Evolutionary conservation across 176 grass and related monocot genomes (phyloP), one percentile per base, ranked within the genome.

Genomic region (Dactylis glomerata): DNA sequence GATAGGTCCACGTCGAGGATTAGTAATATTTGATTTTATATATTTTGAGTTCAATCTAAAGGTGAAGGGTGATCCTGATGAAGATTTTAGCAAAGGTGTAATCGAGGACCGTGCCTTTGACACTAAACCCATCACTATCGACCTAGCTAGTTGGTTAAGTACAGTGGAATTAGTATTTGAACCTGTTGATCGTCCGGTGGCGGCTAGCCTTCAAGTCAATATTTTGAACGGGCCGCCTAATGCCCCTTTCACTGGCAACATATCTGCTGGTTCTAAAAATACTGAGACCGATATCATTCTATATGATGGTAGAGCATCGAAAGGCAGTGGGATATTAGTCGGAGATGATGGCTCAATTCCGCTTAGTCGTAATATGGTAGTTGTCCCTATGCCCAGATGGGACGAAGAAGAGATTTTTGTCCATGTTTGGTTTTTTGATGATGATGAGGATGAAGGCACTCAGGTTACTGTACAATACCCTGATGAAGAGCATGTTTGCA

Each of bases 41-140:
- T 38, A 40, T 68, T 68, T 68, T 68, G 66, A 68, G 66, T 68
- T 68, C 66, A 40, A 68, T 12, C 33, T 68, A n/a, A 68, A 68
- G 20, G 34, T 68, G 4, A 68, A 68, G 20, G 66, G 66, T 68
- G 66, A 68, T n/a, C 66, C 34, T 13, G 66, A 68, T 1, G 66
- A 68, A 40, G 66, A 68, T 38, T 68, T 68, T 40, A 68, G 34
- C 20, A 69, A 69, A 69, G 34, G 66, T 38, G 34, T 69, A 41
- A 69, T 67, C 0, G 32, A 67, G 64, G 8, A 19, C 3, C 32
- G 17, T 23, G 5, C 10, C 67, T 41, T 6, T 69, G 67, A 5
- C 32, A 22, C 17, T 12, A 11, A 36, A 69, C 36, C 66, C 20
- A 69, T 69, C 1, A 69, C 36, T 14, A 2, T 0, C 2, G 23